Base-by-base conservation (phyloP, 1,139 yeast genomes). In the Zygoascus sp. region DNA sequence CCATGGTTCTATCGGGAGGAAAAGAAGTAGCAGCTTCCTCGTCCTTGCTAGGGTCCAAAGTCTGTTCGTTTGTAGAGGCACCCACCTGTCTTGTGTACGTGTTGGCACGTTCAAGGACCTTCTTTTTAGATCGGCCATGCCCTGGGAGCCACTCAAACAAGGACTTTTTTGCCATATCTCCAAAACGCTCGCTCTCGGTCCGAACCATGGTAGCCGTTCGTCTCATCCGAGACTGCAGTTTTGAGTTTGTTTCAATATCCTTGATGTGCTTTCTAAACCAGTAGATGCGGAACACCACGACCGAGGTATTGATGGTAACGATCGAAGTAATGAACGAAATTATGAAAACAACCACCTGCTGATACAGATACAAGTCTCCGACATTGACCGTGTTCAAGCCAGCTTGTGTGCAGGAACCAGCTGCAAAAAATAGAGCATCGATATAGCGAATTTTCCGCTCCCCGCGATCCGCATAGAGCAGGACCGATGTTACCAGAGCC, bases 191-290 rank as follows among this genome's bases (percentile, higher is more conserved):
- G 0, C 80, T 69, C 17, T 51, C 53, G 15, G 52, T 53, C 49
- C 83, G 69, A 1, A 83, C 81, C 28, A 86, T 62, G 0, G 95
- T 87, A 30, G 86, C 86, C 0, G 86, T 77, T 49, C 95, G 73
- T 58, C 97, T 76, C 86, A 87, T 82, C 61, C 79, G 77, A 61
- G 80, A 83, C 60, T 89, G 83, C 53, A 78, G 63, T 60, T 84
- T 85, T 17, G 96, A 86, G 47, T 76, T 75, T 49, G 75, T 79
- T 55, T 83, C 83, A 60, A 94, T 90, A 55, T 83, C 79, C 62
- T 87, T 92, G 64, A 94, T 89, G 58, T 84, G 78, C 53, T 89
- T 76, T 62, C 90, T 96, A 65, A 87, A 92, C 85, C 95, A 86
- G 62, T 85, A 87, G 41, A 92, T 69, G 45, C 97, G 74, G n/a